Percentiles rank a stretch among this genome's conserved stretches.
Evolutionary conservation across 2,329 filamentous ascomycete species (phyloP).

Genomic region (Furcasterigmium sp.): DNA sequence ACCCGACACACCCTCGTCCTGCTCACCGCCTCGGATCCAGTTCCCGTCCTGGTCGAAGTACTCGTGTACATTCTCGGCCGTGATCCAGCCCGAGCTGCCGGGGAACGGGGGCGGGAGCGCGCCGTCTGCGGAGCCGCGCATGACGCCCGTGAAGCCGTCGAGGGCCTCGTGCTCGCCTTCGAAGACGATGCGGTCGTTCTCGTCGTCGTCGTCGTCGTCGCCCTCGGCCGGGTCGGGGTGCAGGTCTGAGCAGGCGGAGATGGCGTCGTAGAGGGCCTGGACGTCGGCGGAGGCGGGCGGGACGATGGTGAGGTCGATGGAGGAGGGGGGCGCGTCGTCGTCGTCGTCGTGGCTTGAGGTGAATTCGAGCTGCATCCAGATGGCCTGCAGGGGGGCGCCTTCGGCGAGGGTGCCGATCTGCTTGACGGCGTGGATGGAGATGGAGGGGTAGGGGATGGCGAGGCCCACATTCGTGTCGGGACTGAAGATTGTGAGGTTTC

Average conservation of each 20-base stretch:
- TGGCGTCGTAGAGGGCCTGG: constrained; percentile 58
- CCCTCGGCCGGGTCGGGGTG: constrained; percentile 64
- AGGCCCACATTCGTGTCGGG: constrained; percentile 51
- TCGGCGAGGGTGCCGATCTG: constrained; percentile 38
- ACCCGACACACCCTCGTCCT: constrained; percentile 35
- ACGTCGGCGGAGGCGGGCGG: constrained; percentile 32
- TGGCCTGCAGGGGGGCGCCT: constrained; percentile 34
- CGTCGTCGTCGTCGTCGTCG: constrained; percentile 52
- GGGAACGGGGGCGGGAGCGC: constrained; percentile 63
- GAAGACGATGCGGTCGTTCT: constrained; percentile 51
- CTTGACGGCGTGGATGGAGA: constrained; percentile 72
- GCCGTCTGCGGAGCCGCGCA: constrained; percentile 37
- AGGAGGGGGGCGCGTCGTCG: constrained; percentile 56
- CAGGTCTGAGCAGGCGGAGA: constrained; percentile 70
- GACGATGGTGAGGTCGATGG: constrained; percentile 63
- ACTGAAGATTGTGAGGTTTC: constrained; percentile 58
- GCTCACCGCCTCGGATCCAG: constrained; percentile 52
- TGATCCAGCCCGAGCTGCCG: constrained; percentile 79
- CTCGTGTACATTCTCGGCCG: constrained; percentile 81
- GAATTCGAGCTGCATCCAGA: constrained; percentile 67
- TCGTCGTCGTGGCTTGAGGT: constrained; percentile 46
- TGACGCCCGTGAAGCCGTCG: constrained; percentile 52
- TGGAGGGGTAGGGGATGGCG: constrained; percentile 67
- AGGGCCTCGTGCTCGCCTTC: constrained; percentile 51
- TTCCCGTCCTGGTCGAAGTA: constrained; percentile 80